Base-by-base conservation (phyloP, 768 basidiomycete species). In the Pisolithus albus region DNA sequence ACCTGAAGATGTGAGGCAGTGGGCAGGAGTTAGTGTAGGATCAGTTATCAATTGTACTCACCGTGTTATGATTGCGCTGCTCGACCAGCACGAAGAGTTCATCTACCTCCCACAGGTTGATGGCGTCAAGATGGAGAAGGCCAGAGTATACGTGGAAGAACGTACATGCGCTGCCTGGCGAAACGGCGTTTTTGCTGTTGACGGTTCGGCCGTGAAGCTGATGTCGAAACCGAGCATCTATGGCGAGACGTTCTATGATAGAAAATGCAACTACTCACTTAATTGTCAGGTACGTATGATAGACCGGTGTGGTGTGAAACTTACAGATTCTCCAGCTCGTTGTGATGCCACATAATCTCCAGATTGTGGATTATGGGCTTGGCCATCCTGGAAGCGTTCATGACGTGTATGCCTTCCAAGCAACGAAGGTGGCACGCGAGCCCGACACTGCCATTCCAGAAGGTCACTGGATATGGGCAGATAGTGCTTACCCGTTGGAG, bases 111-210 rank as follows among this genome's bases (percentile, higher is more conserved):
- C 46, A 11, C 38, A 44, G 15, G 34, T 28, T 0, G 41, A 56
- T 30, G 18, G 19, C 15, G 5, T 26, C 8, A 32, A 48, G 7
- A 34, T 3, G 1, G 8, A 43, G 40, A 11, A 7, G 8, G 70
- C 72, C n/a, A 71, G 69, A 62, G 13, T 66, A 72, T 8, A 59
- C 65, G 44, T 23, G 49, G 2, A 10, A 3, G 5, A 18, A 4
- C 58, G 61, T 15, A 66, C 69, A 1, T 75, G 73, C 49, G 15
- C 38, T 1, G 61, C 54, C 0, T 76, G 71, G 73, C 42, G 65
- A 1, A 40, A 70, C 49, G 70, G 72, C 0, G 73, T 65, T 63
- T 64, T 62, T 38, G 49, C 72, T 47, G 68, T 72, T 36, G 71
- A 75, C 56, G 70, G 73, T 0, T 74, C 71, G 8, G 9, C 36